phyloP scores from a whole-genome alignment of 192 early-diverging fungal genomes.

The Coemansia sp. region DNA sequence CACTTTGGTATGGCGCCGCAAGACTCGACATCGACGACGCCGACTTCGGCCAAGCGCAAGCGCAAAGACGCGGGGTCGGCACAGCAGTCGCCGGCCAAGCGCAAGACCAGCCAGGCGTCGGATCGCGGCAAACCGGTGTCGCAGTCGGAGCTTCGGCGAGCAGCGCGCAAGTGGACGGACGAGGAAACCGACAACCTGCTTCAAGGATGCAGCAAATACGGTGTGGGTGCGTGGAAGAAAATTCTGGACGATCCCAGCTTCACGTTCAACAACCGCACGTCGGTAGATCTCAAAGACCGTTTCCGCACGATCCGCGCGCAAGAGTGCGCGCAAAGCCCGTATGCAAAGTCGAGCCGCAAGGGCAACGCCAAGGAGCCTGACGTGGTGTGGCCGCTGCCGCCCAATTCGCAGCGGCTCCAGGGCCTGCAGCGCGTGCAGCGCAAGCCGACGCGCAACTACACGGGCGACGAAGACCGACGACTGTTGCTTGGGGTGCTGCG shows the following conservation, averaged over 20 bases:
- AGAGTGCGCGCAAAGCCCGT: conserved; percentile 45
- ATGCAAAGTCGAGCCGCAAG: conserved; percentile 18
- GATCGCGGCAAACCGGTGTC: conserved; percentile 4
- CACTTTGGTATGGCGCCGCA: neutral
- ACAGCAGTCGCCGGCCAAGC: conserved; percentile 19
- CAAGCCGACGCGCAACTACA: conserved; percentile 52
- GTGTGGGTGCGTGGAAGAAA: conserved; percentile 52
- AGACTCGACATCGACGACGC: neutral
- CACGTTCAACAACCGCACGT: conserved; percentile 48
- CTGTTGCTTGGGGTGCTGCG: conserved; percentile 42
- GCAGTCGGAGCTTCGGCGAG: conserved; percentile 22
- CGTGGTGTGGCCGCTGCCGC: conserved; percentile 52
- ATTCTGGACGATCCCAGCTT: conserved; percentile 46
- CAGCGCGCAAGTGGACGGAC: conserved; percentile 49
- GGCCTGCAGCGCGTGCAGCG: conserved; percentile 48
- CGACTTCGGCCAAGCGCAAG: conserved; percentile 28
- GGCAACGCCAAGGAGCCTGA: conserved; percentile 37
- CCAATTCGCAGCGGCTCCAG: conserved; percentile 47
- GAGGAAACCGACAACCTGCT: conserved; percentile 45
- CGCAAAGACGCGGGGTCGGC: conserved; percentile 6
- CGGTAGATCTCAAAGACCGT: conserved; percentile 49
- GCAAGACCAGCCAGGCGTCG: conserved; percentile 24
- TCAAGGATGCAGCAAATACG: conserved; percentile 43
- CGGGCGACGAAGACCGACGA: conserved; percentile 44
- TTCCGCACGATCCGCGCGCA: conserved; percentile 51